phyloP scores from a whole-genome alignment of 495 filamentous ascomycete genomes.

The Neurospora sp. region DNA sequence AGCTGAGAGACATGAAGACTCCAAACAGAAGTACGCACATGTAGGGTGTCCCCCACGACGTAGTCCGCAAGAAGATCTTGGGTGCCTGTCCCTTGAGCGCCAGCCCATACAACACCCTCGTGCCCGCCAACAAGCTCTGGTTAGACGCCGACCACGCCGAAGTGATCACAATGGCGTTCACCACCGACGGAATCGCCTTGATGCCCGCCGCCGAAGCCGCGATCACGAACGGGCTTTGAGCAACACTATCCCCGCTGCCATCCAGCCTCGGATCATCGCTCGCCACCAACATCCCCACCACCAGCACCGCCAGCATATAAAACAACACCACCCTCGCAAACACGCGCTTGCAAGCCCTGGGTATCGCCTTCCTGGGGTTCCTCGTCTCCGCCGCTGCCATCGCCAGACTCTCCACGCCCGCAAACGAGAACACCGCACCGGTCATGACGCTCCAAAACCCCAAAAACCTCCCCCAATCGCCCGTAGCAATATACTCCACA shows the following conservation, averaged over 20 bases:
- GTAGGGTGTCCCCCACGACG: conserved; percentile 51
- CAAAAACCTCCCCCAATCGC: conserved; percentile 43
- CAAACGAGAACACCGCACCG: conserved; percentile 50
- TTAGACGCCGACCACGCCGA: conserved; percentile 64
- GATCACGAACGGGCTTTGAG: conserved; percentile 65
- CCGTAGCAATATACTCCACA: conserved; percentile 44
- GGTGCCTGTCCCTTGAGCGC: conserved; percentile 51
- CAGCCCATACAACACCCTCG: conserved; percentile 52
- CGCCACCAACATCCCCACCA: conserved; percentile 63
- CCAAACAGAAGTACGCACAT: conserved; percentile 44
- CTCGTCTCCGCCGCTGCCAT: conserved; percentile 67
- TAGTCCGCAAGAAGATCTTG: conserved; percentile 46
- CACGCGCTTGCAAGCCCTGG: conserved; percentile 57
- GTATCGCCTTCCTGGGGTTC: conserved; percentile 62
- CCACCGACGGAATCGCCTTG: conserved; percentile 48
- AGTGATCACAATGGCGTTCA: conserved; percentile 60
- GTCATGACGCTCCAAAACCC: conserved; percentile 52
- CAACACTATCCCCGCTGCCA: conserved; percentile 34
- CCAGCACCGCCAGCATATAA: conserved; percentile 59
- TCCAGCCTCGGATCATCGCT: conserved; percentile 43
- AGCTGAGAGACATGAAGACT: conserved; percentile 46
- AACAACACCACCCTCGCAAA: conserved; percentile 64
- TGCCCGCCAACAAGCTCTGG: conserved; percentile 51
- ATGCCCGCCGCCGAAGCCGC: conserved; percentile 59
- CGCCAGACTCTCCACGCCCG: conserved; percentile 47